Percentiles rank a stretch among this genome's conserved stretches.
Evolutionary conservation across 805 yeast species (phyloP).

Genomic region (Ogataea nakhonphanomensis): DNA sequence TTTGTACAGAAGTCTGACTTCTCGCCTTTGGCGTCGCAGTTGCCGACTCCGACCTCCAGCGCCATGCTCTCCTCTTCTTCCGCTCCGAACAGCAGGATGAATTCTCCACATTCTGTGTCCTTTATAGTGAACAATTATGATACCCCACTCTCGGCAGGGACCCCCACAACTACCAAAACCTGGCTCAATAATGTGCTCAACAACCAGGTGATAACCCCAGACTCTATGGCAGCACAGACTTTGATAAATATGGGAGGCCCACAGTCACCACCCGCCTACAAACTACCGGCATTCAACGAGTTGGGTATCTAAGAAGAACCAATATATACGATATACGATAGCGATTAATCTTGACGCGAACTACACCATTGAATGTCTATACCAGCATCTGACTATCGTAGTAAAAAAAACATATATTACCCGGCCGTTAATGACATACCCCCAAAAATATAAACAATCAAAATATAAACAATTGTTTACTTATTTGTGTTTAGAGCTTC

Average conservation of each 20-base stretch:
- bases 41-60: slow-evolving; percentile 22
- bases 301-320: slow-evolving; percentile 15
- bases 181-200: slow-evolving; percentile 22
- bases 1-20: slow-evolving; percentile 25
- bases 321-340: slow-evolving; percentile 6
- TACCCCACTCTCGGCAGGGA: slow-evolving; percentile 7
- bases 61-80: slow-evolving; percentile 14
- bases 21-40: slow-evolving; percentile 15
- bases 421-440: slow-evolving; percentile 5
- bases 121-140: slow-evolving; percentile 15
- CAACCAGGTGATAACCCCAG: slow-evolving; percentile 7
- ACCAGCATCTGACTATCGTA: too few relatives aligned
- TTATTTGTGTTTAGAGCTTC: slow-evolving; percentile 7
- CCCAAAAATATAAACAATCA: slow-evolving; percentile 10
- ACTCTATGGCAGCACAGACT: slow-evolving; percentile 9
- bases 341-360: background rate
- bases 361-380: too few relatives aligned
- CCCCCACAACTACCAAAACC: slow-evolving; percentile 14
- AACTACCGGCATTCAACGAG: slow-evolving; percentile 26
- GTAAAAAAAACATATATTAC: background rate
- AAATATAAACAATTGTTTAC: slow-evolving; percentile 10
- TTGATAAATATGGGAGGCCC: slow-evolving; percentile 5
- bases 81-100: slow-evolving; percentile 12
- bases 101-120: slow-evolving; percentile 20
- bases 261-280: slow-evolving; percentile 5